Evolutionary conservation across 2,329 filamentous ascomycete species (phyloP).

Genomic region (Thermoascus crustaceus): DNA sequence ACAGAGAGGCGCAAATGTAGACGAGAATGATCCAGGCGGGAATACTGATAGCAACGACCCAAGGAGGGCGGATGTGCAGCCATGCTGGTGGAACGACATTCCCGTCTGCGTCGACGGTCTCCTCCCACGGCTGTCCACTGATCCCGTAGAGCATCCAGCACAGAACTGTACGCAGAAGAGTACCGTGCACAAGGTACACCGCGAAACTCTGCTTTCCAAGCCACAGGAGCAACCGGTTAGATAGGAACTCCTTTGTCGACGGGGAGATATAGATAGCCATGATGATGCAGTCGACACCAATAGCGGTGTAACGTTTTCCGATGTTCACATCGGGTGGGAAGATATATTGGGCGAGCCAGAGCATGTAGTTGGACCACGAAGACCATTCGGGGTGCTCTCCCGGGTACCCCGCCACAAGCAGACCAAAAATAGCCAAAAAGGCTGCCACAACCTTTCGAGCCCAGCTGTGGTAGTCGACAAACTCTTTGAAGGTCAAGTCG

Average conservation of each 20-base stretch:
- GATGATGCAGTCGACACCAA: conserved; percentile 43
- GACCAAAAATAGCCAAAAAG: conserved; percentile 35
- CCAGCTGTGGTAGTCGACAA: conserved; percentile 35
- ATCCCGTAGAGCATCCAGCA: conserved; percentile 48
- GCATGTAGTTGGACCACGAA: conserved; percentile 41
- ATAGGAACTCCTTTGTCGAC: conserved; percentile 41
- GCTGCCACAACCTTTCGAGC: conserved; percentile 31
- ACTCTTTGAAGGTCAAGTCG: conserved; percentile 38
- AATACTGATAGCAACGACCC: conserved; percentile 37
- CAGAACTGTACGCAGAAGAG: conserved; percentile 44
- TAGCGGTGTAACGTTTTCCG: conserved; percentile 39
- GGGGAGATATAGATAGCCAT: conserved; percentile 46
- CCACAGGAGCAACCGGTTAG: conserved; percentile 45
- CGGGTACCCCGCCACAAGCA: conserved; percentile 44
- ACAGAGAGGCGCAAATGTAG: conserved; percentile 42
- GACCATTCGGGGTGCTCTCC: conserved; percentile 44
- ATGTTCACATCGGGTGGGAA: conserved; percentile 40
- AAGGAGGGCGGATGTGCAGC: conserved; percentile 33
- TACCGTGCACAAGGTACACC: conserved; percentile 49
- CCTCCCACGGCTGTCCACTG: conserved; percentile 38
- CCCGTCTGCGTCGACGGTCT: conserved; percentile 33
- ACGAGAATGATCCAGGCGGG: conserved; percentile 40
- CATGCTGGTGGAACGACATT: conserved; percentile 34
- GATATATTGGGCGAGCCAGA: conserved; percentile 34
- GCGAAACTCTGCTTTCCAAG: conserved; percentile 49